phyloP scores from a whole-genome alignment of 768 basidiomycete genomes.

The Sporobolomyces pararoseus region DNA sequence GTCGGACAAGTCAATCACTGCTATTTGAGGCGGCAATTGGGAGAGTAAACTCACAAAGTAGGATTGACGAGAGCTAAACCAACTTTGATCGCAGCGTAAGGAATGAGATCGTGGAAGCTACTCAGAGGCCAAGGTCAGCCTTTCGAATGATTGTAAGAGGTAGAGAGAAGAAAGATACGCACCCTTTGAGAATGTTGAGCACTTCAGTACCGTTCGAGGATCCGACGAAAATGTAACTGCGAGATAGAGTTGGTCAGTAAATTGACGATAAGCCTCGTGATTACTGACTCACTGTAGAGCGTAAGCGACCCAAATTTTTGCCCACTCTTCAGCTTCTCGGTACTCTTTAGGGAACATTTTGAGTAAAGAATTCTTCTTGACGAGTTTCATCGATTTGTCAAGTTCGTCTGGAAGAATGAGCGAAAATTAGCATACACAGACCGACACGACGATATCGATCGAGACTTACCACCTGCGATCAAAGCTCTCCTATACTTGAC shows the following conservation, averaged over 20 bases:
- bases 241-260: not conserved
- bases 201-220: slow-evolving; percentile 27
- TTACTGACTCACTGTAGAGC: slow-evolving; percentile 30
- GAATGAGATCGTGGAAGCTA: slow-evolving; percentile 39
- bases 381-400: slow-evolving; percentile 26
- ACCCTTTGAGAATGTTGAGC: slow-evolving; percentile 32
- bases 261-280: not conserved
- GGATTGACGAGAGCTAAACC: slow-evolving; percentile 39
- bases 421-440: too few relatives aligned
- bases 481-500: slow-evolving; percentile 9
- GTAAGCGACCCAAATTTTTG: slow-evolving; percentile 35
- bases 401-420: slow-evolving; percentile 24
- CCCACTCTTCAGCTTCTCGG: slow-evolving; percentile 38
- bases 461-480: slow-evolving; percentile 18
- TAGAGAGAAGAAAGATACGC: not conserved
- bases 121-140: too few relatives aligned
- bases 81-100: slow-evolving; percentile 35
- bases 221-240: slow-evolving; percentile 37
- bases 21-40: not conserved
- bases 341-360: slow-evolving; percentile 27
- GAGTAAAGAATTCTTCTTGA: not conserved
- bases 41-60: slow-evolving; percentile 9
- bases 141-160: too few relatives aligned
- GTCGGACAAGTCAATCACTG: not conserved
- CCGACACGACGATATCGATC: not conserved